A percentile compares a stretch with the other conserved stretches of the same genome.
phyloP scores from a whole-genome alignment of 495 filamentous ascomycete genomes.

The Penicillium nucicola region DNA sequence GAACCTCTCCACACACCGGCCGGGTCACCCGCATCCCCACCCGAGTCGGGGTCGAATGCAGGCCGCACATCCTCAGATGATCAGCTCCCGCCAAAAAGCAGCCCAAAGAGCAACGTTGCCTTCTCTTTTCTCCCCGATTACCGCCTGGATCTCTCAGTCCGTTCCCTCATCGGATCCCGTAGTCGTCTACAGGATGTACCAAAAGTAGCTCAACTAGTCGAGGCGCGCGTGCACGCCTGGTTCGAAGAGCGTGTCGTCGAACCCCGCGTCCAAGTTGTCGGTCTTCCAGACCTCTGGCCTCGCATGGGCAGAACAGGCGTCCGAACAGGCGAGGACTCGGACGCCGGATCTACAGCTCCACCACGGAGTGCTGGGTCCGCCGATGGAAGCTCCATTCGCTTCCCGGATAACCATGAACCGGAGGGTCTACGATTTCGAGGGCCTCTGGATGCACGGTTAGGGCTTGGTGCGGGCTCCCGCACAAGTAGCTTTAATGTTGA shows the following conservation, averaged over 20 bases:
- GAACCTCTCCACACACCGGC: slow-evolving; percentile 39
- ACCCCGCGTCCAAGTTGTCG: slow-evolving; percentile 92
- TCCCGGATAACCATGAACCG: slow-evolving; percentile 16
- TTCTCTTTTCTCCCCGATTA: slow-evolving; percentile 97
- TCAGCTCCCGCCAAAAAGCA: slow-evolving; percentile 28
- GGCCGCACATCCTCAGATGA: slow-evolving; percentile 14
- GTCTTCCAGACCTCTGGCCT: slow-evolving; percentile 90
- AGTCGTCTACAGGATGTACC: slow-evolving; percentile 92
- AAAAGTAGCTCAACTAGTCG: slow-evolving; percentile 93
- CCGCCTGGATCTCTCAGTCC: slow-evolving; percentile 84
- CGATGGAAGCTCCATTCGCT: slow-evolving; percentile 23
- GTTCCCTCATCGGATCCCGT: slow-evolving; percentile 87
- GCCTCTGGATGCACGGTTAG: slow-evolving; percentile 24
- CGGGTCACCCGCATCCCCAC: slow-evolving; percentile 25
- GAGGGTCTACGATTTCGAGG: slow-evolving; percentile 40
- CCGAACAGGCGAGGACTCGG: slow-evolving; percentile 42
- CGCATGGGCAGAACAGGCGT: slow-evolving; percentile 57
- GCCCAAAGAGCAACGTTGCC: slow-evolving; percentile 74
- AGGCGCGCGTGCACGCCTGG: slow-evolving; percentile 88
- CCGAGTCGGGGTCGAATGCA: slow-evolving; percentile 7
- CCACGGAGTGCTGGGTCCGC: slow-evolving; percentile 33
- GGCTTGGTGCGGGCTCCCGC: slow-evolving; percentile 34
- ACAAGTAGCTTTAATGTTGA: slow-evolving; percentile 40
- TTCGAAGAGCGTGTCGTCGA: slow-evolving; percentile 96
- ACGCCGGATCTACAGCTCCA: slow-evolving; percentile 38